Conservation (phyloP, 306 rosid species). For the Neltuma alba region DNA sequence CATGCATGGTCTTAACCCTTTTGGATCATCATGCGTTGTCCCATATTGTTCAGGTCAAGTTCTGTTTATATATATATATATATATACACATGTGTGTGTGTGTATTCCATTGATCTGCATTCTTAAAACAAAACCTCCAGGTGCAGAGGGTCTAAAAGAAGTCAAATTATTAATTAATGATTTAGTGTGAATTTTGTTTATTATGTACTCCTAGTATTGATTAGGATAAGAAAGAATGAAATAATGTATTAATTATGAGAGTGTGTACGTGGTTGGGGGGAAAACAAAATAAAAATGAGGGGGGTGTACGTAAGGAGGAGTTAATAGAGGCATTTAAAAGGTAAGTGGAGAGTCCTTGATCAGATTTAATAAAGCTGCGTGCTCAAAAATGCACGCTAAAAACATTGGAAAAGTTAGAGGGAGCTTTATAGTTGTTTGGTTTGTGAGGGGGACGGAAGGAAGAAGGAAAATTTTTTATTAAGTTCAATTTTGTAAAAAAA, state of each 20-base stretch:
- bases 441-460: no score
- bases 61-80: no score
- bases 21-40: neutral
- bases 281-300: neutral
- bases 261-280: neutral
- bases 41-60: neutral
- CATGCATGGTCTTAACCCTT: neutral
- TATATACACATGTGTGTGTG: no score
- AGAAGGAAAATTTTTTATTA: no score
- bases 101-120: no score
- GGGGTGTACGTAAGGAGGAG: neutral
- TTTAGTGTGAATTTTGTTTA: neutral
- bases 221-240: neutral
- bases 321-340: neutral
- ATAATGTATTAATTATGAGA: neutral
- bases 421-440: neutral
- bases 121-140: no score
- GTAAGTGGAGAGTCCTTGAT: conserved; percentile 12
- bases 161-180: neutral
- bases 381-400: conserved; percentile 16
- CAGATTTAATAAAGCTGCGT: conserved; percentile 19
- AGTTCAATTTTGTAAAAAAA: no score
- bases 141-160: no score
- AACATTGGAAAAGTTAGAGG: neutral
- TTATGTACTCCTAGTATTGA: neutral